These are phyloP conservation scores for Plasmopara halstedii DNA, from an alignment of 352 stramenopile genomes.

Conservation along the genomic window DNA sequence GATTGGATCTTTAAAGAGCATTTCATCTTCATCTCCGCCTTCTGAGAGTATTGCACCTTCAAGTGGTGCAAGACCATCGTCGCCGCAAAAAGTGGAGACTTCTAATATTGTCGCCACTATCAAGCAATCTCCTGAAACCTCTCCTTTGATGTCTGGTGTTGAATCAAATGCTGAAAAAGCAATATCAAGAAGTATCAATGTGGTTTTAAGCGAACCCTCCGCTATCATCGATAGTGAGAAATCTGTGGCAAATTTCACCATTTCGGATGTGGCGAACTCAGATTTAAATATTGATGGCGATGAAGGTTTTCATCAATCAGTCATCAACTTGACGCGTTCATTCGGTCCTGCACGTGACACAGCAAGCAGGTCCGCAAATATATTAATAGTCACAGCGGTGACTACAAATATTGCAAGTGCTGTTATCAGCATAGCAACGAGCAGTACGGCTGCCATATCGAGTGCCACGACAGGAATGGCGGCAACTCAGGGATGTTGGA, in stretches of 20 bases:
- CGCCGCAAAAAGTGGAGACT: conserved; percentile 3
- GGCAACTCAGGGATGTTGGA: conserved; percentile 21
- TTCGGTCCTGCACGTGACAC: conserved; percentile 24
- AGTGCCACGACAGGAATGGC: conserved; percentile 11
- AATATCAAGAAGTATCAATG: neutral
- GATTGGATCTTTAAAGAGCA: conserved; percentile 1
- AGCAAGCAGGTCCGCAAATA: conserved; percentile 35
- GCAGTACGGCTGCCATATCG: conserved; percentile 24
- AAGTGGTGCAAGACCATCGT: conserved; percentile 3
- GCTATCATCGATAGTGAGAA: conserved; percentile 2
- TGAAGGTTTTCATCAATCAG: conserved; percentile 14
- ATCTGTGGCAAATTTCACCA: neutral
- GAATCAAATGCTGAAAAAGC: conserved; percentile 1
- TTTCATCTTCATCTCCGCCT: neutral
- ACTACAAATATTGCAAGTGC: conserved; percentile 42
- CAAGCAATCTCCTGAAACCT: conserved; percentile 4
- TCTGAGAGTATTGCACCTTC: neutral
- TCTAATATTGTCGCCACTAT: conserved; percentile 1
- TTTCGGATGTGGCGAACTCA: conserved; percentile 3
- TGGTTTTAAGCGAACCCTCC: neutral
- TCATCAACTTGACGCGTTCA: conserved; percentile 22
- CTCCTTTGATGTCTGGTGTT: too few species aligned
- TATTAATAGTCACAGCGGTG: conserved; percentile 47
- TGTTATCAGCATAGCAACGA: conserved; percentile 36
- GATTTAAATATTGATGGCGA: conserved; percentile 2